Evolutionary conservation across 2,329 filamentous ascomycete genomes (phyloP).

Genomic region (Penicillium sclerotigenum): DNA sequence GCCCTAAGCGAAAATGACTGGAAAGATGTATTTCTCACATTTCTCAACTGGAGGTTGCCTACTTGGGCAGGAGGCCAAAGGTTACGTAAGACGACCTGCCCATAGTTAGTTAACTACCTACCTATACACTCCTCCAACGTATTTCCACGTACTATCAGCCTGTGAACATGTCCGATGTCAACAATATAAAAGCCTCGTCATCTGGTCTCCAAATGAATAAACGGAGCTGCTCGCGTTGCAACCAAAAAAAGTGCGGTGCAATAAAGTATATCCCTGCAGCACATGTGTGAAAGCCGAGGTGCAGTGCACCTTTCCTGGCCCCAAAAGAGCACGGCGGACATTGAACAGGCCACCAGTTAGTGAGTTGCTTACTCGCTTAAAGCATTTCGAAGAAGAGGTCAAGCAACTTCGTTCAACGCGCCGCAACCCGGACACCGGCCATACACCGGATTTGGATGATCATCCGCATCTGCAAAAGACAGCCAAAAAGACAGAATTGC

Average conservation of each 20-base stretch:
- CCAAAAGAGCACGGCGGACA: constrained; percentile 18
- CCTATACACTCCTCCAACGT: background rate
- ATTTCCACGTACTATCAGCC: background rate
- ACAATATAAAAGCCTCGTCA: background rate
- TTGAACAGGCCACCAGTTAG: constrained; percentile 20
- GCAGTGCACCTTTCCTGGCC: constrained; percentile 17
- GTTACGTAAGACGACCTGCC: background rate
- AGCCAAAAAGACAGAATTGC: background rate
- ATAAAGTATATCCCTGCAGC: constrained; percentile 31
- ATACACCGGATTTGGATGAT: background rate
- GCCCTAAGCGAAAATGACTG: background rate
- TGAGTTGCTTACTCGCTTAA: constrained; percentile 16
- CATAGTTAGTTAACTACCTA: too few species aligned
- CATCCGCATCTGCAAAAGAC: background rate
- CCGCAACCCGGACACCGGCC: background rate
- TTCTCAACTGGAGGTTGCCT: too few species aligned
- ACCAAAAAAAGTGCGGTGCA: constrained; percentile 34
- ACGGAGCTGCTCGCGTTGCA: constrained; percentile 31
- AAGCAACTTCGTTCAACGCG: constrained; percentile 5
- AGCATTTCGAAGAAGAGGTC: constrained; percentile 20
- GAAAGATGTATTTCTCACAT: too few species aligned
- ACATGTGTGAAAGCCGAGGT: constrained; percentile 13
- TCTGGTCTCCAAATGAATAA: constrained; percentile 2
- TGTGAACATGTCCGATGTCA: background rate
- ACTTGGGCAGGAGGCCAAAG: too few species aligned